These are phyloP conservation scores for Xylaria nigripes DNA, from an alignment of 495 filamentous ascomycete species.

Conservation along the genomic window DNA sequence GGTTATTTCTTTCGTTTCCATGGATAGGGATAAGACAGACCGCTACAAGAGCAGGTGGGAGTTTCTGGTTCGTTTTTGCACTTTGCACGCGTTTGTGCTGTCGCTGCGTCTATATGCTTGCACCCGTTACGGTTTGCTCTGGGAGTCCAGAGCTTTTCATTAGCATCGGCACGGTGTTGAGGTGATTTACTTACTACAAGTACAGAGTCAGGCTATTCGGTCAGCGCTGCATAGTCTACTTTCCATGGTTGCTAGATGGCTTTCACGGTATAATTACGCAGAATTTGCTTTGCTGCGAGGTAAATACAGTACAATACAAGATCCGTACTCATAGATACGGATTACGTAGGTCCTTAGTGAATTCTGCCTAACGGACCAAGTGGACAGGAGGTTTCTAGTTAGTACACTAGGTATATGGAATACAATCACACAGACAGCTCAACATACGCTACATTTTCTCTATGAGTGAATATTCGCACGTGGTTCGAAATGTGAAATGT, in stretches of 20 bases:
- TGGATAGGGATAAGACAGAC: neutral
- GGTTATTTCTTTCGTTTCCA: neutral
- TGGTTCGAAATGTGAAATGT: too few relatives aligned
- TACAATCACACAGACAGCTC: too few relatives aligned
- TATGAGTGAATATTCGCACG: too few relatives aligned
- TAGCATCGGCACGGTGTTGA: constrained; percentile 11
- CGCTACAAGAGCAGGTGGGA: neutral
- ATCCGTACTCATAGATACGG: too few relatives aligned
- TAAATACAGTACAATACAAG: too few relatives aligned
- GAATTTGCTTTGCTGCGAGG: too few relatives aligned
- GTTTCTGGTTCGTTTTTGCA: neutral
- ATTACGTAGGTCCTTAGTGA: too few relatives aligned
- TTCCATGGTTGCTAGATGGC: neutral
- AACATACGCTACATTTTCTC: too few relatives aligned
- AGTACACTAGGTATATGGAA: too few relatives aligned
- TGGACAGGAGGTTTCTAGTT: too few relatives aligned
- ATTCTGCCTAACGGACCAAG: too few relatives aligned
- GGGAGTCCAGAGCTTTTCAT: neutral
- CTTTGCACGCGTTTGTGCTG: neutral
- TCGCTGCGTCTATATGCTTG: neutral
- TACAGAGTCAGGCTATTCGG: neutral
- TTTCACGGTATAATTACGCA: too few relatives aligned
- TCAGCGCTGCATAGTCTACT: neutral
- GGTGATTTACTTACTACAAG: neutral
- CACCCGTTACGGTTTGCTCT: neutral